Evolutionary conservation across 305 asterid genomes (phyloP).

Genomic region (Fraxinus xanthoxyloides): DNA sequence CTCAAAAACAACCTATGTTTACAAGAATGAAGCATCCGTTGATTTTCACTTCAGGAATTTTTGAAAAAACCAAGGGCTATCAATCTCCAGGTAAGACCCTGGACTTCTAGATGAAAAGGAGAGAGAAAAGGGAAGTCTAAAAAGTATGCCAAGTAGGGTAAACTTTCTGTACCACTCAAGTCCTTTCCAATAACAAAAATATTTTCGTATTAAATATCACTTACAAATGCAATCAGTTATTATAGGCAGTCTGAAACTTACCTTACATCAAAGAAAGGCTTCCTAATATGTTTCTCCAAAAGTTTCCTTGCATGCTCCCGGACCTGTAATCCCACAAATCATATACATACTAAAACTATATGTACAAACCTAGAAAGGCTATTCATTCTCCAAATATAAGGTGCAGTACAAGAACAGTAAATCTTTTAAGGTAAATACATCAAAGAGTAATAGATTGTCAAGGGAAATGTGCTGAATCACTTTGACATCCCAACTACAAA

Average conservation of each 20-base stretch:
- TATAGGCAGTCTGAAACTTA: slow-evolving; percentile 24
- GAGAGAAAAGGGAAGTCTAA: neutral
- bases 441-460: neutral
- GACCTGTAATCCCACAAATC: slow-evolving; percentile 51
- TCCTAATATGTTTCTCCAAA: slow-evolving; percentile 80
- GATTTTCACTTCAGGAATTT: neutral
- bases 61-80: neutral
- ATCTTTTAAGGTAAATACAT: neutral
- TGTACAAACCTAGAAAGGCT: neutral
- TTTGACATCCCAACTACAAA: neutral
- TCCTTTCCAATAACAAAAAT: neutral
- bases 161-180: neutral
- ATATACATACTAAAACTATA: slow-evolving; percentile 19
- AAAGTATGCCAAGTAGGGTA: neutral
- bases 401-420: neutral
- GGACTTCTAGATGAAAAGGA: neutral
- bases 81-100: neutral
- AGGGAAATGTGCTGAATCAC: neutral
- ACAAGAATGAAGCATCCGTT: neutral
- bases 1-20: neutral
- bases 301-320: slow-evolving; percentile 96
- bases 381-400: neutral
- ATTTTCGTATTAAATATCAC: neutral
- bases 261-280: slow-evolving; percentile 94
- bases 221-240: slow-evolving; percentile 1